These are phyloP conservation scores for Casuarina cunninghamiana DNA, from an alignment of 306 rosid genomes.

Conservation along the genomic window DNA sequence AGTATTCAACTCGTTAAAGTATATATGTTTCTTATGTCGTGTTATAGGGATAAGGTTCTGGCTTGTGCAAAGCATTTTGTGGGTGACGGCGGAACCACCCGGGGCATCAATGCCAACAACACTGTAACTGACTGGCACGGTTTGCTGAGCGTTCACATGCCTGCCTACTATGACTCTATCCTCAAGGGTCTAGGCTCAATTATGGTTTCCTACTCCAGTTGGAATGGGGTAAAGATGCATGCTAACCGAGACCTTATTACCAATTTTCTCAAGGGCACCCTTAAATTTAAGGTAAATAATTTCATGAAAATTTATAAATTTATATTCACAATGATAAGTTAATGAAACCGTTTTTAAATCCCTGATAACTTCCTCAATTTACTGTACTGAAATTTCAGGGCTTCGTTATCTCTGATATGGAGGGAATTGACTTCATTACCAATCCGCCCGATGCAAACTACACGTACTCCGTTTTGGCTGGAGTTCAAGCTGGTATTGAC, in stretches of 20 bases:
- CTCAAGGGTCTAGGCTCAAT: conserved; percentile 74
- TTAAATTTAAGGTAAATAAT: conserved; percentile 56
- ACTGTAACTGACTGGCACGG: conserved; percentile 53
- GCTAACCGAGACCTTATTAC: conserved; percentile 68
- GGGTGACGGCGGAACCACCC: conserved; percentile 93
- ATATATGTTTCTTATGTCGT: too few species aligned
- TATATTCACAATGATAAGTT: not conserved
- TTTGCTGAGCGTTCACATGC: conserved; percentile 74
- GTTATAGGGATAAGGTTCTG: conserved; percentile 51
- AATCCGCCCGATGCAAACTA: conserved; percentile 82
- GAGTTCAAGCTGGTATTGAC: conserved; percentile 71
- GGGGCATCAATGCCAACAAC: conserved; percentile 85
- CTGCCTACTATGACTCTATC: conserved; percentile 61
- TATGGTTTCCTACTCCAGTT: conserved; percentile 80
- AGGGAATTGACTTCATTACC: conserved; percentile 77
- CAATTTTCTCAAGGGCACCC: conserved; percentile 61
- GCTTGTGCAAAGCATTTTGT: conserved; percentile 95
- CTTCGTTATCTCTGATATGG: conserved; percentile 83
- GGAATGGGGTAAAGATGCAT: conserved; percentile 79
- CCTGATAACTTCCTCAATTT: too few species aligned
- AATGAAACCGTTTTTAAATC: not conserved
- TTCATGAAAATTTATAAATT: not conserved
- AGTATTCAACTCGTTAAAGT: too few species aligned
- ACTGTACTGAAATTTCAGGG: conserved; percentile 46
- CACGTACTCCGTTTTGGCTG: conserved; percentile 49